These are phyloP conservation scores for Linnemannia elongata DNA, from an alignment of 192 early-diverging fungal species.

Conservation along the genomic window DNA sequence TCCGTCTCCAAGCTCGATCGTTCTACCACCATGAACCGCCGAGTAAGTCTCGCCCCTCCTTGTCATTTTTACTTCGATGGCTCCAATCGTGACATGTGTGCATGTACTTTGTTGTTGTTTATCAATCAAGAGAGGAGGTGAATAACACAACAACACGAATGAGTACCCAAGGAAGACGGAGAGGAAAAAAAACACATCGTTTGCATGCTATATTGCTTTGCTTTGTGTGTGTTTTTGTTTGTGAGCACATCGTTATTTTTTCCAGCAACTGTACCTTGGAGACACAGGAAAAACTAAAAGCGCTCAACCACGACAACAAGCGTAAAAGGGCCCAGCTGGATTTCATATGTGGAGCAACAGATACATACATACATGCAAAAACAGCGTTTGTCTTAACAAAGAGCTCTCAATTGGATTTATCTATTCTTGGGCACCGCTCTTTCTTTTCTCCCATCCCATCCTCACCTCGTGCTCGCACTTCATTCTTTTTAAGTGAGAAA, in stretches of 20 bases:
- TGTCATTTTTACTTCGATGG: neutral
- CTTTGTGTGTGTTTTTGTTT: neutral
- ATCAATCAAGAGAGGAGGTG: neutral
- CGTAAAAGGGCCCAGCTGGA: neutral
- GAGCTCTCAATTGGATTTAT: neutral
- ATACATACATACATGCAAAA: neutral
- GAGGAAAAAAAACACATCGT: neutral
- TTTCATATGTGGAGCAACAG: neutral
- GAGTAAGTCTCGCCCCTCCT: conserved; percentile 25
- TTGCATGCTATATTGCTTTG: neutral
- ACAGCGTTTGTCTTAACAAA: neutral
- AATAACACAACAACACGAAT: neutral
- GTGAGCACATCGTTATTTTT: neutral
- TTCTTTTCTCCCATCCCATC: conserved; percentile 13
- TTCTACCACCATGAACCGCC: conserved; percentile 50
- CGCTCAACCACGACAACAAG: neutral
- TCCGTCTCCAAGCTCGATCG: conserved; percentile 45
- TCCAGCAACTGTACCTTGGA: neutral
- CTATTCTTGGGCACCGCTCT: neutral
- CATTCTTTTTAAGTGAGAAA: neutral
- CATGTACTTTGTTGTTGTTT: neutral
- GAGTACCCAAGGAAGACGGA: neutral
- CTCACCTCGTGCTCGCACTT: neutral
- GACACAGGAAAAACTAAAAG: neutral
- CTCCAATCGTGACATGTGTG: neutral